Percentiles rank a stretch among this genome's conserved stretches.
These are phyloP conservation scores for Cercospora sp. DNA, from an alignment of 2,329 filamentous ascomycete genomes.

Conservation along the genomic window DNA sequence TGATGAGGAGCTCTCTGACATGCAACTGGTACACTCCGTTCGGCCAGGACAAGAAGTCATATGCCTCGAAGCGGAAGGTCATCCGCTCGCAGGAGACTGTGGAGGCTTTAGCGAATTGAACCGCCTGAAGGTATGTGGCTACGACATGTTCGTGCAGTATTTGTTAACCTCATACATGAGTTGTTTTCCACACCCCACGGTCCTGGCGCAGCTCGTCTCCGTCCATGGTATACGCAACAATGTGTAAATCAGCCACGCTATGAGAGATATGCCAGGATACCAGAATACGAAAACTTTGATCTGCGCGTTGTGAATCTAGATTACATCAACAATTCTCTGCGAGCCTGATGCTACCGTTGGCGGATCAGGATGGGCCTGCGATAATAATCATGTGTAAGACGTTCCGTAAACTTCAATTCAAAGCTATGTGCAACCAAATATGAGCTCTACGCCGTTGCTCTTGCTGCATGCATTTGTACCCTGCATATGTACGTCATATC, in stretches of 20 bases:
- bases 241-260: not conserved
- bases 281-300: not conserved
- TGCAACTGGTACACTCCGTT: not conserved
- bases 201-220: not conserved
- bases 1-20: not conserved
- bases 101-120: not conserved
- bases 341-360: not conserved
- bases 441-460: not conserved
- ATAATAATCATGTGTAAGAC: not conserved
- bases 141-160: not conserved
- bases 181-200: no score
- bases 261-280: not conserved
- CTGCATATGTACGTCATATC: slow-evolving; percentile 1
- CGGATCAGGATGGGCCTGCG: not conserved
- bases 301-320: not conserved
- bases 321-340: not conserved
- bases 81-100: not conserved
- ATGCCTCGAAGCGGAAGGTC: not conserved
- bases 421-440: not conserved
- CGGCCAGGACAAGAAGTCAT: not conserved
- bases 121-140: not conserved
- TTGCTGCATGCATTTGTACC: not conserved
- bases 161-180: not conserved
- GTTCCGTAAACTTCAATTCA: not conserved
- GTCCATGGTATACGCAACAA: not conserved